Percentiles rank a stretch among this genome's conserved stretches.
Conservation (phyloP, 768 basidiomycete species). For the Gyrodon lividus region DNA sequence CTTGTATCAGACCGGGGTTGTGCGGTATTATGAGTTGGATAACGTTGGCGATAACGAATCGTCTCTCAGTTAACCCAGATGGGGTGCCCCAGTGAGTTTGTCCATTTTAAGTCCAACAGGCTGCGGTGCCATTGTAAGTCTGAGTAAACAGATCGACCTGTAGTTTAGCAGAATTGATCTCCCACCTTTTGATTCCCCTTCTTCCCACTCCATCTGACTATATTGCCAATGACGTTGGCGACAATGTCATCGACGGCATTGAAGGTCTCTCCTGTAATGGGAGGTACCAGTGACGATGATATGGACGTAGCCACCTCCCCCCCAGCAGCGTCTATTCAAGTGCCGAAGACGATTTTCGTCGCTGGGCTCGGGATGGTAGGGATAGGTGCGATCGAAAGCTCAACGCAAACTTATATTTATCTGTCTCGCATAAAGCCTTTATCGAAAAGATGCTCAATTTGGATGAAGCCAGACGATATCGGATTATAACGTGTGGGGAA, state of each 20-base stretch:
- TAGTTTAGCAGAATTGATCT: not conserved
- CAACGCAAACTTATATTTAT: not conserved
- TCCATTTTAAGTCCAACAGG: no score
- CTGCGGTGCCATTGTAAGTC: no score
- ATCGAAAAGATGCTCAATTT: constrained; percentile 66
- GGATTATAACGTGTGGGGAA: constrained; percentile 62
- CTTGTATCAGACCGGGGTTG: no score
- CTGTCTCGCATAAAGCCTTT: constrained; percentile 43
- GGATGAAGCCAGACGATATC: constrained; percentile 49
- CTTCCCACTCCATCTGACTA: not conserved
- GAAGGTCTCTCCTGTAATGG: not conserved
- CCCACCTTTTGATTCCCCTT: not conserved
- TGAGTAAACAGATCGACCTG: not conserved
- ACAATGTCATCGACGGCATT: not conserved
- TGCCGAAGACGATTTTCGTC: constrained; percentile 11
- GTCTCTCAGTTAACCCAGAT: not conserved
- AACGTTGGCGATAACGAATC: no score
- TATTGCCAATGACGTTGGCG: not conserved
- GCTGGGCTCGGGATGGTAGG: constrained; percentile 65
- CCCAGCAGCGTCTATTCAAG: not conserved
- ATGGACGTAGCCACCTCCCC: not conserved
- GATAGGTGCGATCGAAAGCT: constrained; percentile 38
- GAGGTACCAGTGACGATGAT: not conserved
- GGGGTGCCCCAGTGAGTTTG: not conserved
- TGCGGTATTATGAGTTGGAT: no score